phyloP scores from a whole-genome alignment of 495 filamentous ascomycete genomes.

The Aspergillus indologenus region DNA sequence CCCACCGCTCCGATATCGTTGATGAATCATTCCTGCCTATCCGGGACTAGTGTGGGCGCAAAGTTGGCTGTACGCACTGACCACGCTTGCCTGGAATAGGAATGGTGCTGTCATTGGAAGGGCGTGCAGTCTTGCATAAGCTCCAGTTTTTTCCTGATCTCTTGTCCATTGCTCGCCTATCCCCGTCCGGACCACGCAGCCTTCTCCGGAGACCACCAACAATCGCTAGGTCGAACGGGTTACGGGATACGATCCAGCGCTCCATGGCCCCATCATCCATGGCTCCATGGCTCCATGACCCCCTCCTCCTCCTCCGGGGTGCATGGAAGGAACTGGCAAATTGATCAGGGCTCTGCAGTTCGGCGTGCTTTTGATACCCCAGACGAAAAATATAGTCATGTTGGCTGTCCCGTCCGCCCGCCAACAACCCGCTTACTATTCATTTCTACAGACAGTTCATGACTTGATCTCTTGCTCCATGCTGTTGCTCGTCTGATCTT shows the following conservation, averaged over 20 bases:
- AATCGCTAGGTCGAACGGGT: slow-evolving; percentile 1
- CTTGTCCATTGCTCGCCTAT: slow-evolving; percentile 9
- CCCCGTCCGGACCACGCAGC: slow-evolving; percentile 12
- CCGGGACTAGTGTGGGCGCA: slow-evolving; percentile 9
- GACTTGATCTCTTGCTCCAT: neutral
- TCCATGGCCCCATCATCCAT: too few species aligned
- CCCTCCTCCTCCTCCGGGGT: neutral
- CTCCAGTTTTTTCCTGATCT: slow-evolving; percentile 12
- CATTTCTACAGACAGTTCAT: neutral
- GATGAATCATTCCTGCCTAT: slow-evolving; percentile 20
- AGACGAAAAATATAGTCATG: slow-evolving; percentile 29
- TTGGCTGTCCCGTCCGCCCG: slow-evolving; percentile 2
- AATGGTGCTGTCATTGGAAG: slow-evolving; percentile 37
- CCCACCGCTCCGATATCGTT: slow-evolving; percentile 18
- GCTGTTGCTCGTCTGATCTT: neutral
- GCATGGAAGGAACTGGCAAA: slow-evolving; percentile 10
- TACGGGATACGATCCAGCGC: neutral
- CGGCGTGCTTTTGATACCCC: slow-evolving; percentile 33
- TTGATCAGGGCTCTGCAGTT: slow-evolving; percentile 14
- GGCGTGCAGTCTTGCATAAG: slow-evolving; percentile 26
- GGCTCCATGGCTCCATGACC: too few species aligned
- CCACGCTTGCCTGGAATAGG: slow-evolving; percentile 22
- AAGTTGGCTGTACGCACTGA: slow-evolving; percentile 1
- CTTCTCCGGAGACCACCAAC: slow-evolving; percentile 1
- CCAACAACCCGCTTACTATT: neutral